Evolutionary conservation across 2,329 filamentous ascomycete species (phyloP), one percentile per base, ranked within the genome.

Genomic region (Seiridium unicorne): DNA sequence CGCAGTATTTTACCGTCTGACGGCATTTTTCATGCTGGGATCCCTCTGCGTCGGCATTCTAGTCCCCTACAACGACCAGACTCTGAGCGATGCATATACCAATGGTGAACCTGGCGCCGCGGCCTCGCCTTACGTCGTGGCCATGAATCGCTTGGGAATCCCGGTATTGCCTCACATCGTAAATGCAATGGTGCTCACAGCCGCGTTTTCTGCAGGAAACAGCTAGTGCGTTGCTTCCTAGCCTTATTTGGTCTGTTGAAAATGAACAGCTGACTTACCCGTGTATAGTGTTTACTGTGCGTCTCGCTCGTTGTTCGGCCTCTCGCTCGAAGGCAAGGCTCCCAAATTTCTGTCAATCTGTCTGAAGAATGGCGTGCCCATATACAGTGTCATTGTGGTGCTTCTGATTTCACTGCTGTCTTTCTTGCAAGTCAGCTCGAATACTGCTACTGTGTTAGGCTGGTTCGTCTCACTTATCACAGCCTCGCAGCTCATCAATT

Each of bases 1-100:
- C 62, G 86, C 89, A 54, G 90, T 93, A 1, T 93, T 93, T 72
- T 93, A 91, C 73, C 88, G 91, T 38, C 77, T 94, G 38, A 89
- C 89, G 0, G 77, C 84, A 1, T 93, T 94, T 73, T 93, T 93
- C 75, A 83, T 92, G 44, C 82, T 92, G 1, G 90, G 90, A 1
- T 86, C 89, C 0, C 79, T 95, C 2, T 86, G 84, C 26, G 87
- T 92, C 4, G 89, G 90, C 7, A 88, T 92, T 55, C 71, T 91
- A 31, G 85, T 93, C 44, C 83, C 91, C 1, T 88, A 89, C 72
- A 81, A 92, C 61, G 89, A 92, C 65, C 65, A 77, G 1, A 83
- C 85, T 47, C 75, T 93, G 66, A 81, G 75, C 2, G 81, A 78
- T 4, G 89, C 87, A 0, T 90, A 90, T 67, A 74, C 74, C 1